Evolutionary conservation across 257 asterid genomes (phyloP).

Genomic region (Ilex aquifolium): DNA sequence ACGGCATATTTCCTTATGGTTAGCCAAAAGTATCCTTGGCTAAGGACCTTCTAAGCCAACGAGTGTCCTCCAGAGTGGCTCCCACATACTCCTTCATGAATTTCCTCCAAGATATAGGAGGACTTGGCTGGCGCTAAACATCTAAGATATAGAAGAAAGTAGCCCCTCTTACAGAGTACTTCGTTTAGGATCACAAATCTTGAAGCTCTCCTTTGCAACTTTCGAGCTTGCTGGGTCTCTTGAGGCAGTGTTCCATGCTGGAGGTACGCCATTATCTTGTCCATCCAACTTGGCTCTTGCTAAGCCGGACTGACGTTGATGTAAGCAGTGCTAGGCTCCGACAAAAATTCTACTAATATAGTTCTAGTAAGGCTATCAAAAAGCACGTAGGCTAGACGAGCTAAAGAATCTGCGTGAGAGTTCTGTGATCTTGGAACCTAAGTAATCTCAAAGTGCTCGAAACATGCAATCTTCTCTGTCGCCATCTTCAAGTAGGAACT

Average conservation of each 20-base stretch:
- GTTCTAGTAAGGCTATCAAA: not conserved
- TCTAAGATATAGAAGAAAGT: too few species aligned
- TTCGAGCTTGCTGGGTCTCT: not conserved
- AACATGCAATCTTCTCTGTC: not conserved
- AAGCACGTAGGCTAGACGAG: not conserved
- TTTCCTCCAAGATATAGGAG: not conserved
- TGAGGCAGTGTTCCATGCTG: too few species aligned
- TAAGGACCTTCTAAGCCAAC: not conserved
- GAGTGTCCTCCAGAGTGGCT: not conserved
- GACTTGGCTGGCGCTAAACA: too few species aligned
- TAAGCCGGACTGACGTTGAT: not conserved
- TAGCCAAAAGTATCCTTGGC: not conserved
- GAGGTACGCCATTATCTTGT: too few species aligned
- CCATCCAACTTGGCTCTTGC: too few species aligned
- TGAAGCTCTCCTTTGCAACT: too few species aligned
- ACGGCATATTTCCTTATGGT: not conserved
- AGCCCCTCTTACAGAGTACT: too few species aligned
- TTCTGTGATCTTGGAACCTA: not conserved
- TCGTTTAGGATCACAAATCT: too few species aligned
- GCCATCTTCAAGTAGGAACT: not conserved
- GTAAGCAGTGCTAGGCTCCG: not conserved
- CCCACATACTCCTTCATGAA: not conserved
- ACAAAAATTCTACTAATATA: too few species aligned
- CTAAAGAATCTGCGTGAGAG: not conserved
- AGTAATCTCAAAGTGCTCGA: too few species aligned